Conservation (phyloP, 2,329 filamentous ascomycete species). For the Phialocephala subalpina region DNA sequence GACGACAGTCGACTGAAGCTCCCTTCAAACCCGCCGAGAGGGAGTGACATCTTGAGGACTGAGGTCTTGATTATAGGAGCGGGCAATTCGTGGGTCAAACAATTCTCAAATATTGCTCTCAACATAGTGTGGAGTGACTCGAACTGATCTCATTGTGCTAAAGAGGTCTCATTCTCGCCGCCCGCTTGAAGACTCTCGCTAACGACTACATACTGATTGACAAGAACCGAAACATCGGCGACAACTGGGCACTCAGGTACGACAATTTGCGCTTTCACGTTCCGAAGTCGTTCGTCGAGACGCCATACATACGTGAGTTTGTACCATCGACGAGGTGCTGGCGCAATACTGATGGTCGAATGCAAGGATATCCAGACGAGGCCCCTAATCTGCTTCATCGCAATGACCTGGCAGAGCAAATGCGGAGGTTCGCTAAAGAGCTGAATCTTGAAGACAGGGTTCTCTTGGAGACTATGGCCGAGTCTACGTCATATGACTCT, state of each 20-base stretch:
- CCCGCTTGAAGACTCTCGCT: conserved; percentile 49
- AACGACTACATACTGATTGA: conserved; percentile 47
- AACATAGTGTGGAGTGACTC: too few relatives aligned
- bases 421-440: conserved; percentile 39
- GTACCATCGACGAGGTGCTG: too few relatives aligned
- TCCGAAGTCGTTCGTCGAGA: not conserved
- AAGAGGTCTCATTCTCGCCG: conserved; percentile 38
- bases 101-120: too few relatives aligned
- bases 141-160: too few relatives aligned
- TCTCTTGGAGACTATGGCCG: conserved; percentile 41
- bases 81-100: not conserved
- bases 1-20: not conserved
- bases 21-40: not conserved
- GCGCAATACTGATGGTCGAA: too few relatives aligned
- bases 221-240: conserved; percentile 44
- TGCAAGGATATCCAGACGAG: not conserved
- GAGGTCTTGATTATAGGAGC: not conserved
- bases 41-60: not conserved
- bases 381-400: not conserved
- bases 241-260: conserved; percentile 51
- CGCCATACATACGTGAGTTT: not conserved
- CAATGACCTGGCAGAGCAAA: conserved; percentile 39
- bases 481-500: conserved; percentile 29
- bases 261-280: conserved; percentile 41
- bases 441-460: conserved; percentile 47